Evolutionary conservation across 75 land plant genomes (phyloP).

Genomic region (Ceratopteris richardii): DNA sequence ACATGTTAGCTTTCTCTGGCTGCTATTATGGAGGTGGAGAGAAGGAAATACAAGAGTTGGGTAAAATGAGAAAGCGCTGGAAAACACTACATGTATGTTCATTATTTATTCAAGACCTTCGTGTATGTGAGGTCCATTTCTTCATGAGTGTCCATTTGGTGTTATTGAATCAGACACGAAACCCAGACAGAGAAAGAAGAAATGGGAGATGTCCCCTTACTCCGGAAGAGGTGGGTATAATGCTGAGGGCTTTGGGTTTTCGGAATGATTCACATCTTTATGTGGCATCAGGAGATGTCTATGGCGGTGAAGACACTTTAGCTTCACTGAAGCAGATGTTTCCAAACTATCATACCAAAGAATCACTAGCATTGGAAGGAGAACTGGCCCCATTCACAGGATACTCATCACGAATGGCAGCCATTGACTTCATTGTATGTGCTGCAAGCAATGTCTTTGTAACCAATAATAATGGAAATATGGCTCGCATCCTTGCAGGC

Average conservation of each 20-base stretch:
- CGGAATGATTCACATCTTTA: conserved; percentile 75
- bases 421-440: conserved; percentile 89
- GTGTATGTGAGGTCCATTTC: not conserved
- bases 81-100: conserved; percentile 78
- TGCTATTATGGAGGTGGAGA: conserved; percentile 98
- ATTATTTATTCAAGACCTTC: not conserved
- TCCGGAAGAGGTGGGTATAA: conserved; percentile 90
- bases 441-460: conserved; percentile 94
- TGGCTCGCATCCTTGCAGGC: conserved; percentile 94
- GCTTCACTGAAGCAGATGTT: conserved; percentile 86
- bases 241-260: conserved; percentile 92
- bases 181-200: conserved; percentile 90
- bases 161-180: conserved; percentile 21
- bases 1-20: conserved; percentile 97
- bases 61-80: conserved; percentile 86
- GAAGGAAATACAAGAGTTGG: conserved; percentile 69
- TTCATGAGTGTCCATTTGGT: not conserved
- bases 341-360: conserved; percentile 85
- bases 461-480: conserved; percentile 97
- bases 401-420: conserved; percentile 95
- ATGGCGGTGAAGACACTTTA: conserved; percentile 84
- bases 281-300: conserved; percentile 94
- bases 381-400: conserved; percentile 62
- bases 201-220: conserved; percentile 96
- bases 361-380: conserved; percentile 53